Base-by-base conservation (phyloP, 495 filamentous ascomycete species). In the Aspergillus diversus region DNA sequence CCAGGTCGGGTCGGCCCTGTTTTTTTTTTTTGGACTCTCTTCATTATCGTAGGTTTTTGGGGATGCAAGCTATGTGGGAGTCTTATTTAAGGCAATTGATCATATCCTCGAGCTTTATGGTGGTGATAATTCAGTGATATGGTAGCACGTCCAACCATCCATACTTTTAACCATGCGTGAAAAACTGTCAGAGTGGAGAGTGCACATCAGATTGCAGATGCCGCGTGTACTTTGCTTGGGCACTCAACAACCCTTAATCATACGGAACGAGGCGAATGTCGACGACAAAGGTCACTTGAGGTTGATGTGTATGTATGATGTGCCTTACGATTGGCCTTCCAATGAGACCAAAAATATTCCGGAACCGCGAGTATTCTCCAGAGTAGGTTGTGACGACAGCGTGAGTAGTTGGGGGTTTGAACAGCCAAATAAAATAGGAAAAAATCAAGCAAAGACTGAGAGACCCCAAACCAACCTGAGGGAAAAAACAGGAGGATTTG, bases 211-310 rank as follows among this genome's bases (percentile, higher is more conserved):
- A 49, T 33, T 64, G 57, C 57, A 64, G 33, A 32, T 66, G 64
- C 64, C 64, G 64, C 64, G 64, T 66, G 64, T 66, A 43, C 63
- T 62, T 43, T 39, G 35, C 12, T 57, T 17, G 57, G 61, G 50
- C 31, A 12, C 43, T 57, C 61, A 54, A 17, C 7, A 50, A 43
- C 8, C 33, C 17, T 46, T 43, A 57, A 27, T 35, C 42, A 31
- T 46, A 46, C 37, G 42, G 37, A n/a, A 46, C 37, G 42, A 54
- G 32, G 17, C 13, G 33, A 54, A 54, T 34, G 7, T 54, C 13
- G 16, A 21, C 15, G 17, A 49, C 7, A 49, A 17, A 48, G 46
- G 15, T 16, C 3, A 4, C 8, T 17, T 17, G 17, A 16, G 15
- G 8, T n/a, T 5, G 13, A 8, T n/a, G 46, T n/a, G 17, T 43